Evolutionary conservation across 768 basidiomycete species (phyloP), one percentile per base, ranked within the genome.

Genomic region (Phlebiopsis flavidoalba): DNA sequence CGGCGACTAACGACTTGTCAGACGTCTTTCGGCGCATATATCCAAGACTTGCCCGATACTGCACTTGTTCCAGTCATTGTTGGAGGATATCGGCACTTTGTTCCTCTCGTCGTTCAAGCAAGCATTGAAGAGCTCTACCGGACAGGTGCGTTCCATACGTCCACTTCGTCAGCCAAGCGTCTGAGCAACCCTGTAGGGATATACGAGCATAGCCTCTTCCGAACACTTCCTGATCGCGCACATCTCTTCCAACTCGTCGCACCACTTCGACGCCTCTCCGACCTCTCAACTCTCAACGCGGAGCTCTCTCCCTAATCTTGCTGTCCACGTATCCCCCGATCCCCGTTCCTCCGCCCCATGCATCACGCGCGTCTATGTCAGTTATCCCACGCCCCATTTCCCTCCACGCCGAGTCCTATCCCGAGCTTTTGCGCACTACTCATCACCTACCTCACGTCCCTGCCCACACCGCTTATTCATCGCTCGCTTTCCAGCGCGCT

Each of bases 71-170:
- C 68, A 14, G 71, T 76, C 17, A 61, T 71, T 31, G 64, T 79
- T 2, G 73, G 72, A 3, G 77, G 77, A 17, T 73, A 71, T 37
- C 71, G 71, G 46, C 74, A 80, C 48, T 59, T 75, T 59, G 62
- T 79, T 1, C 78, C 78, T 6, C 60, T 72, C 22, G 74, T 78
- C 2, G 75, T 75, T 40, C 71, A 75, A 3, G 70, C 76, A 0
- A 79, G 76, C 58, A 61, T 81, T 24, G 80, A 82, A 48, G 78
- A 82, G 64, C 65, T 82, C 36, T 79, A 79, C 58, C 75, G 78
- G 21, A 79, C 78, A 14, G 79, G 79, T 72, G 17, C 45, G 68
- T 55, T 1, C 31, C 8, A 35, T 15, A 36, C 15, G 24, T 8
- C 4, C 11, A 24, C 1, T 22, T 22, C 6, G 24, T 35, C 26